Conservation (phyloP, 345 rosid species). For the Lepidium aucheri region DNA sequence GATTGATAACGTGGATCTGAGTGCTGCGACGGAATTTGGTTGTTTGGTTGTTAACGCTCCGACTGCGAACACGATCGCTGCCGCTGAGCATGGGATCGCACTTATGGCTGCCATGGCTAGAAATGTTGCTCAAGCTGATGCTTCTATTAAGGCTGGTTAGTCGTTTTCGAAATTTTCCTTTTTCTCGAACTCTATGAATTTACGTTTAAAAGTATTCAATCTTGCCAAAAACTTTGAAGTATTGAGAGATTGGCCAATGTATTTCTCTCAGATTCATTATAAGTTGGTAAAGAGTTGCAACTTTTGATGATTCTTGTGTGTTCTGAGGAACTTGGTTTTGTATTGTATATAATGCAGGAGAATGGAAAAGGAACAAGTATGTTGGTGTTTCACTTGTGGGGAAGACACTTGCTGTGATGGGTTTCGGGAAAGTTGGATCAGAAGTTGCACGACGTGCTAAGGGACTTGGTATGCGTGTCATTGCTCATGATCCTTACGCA, state of each 20-base stretch:
- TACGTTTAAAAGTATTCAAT: not conserved
- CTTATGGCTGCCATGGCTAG: conserved; percentile 74
- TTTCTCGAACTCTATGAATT: not conserved
- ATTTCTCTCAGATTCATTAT: too few relatives aligned
- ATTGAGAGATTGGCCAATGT: not conserved
- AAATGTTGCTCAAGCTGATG: conserved; percentile 76
- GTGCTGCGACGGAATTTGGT: conserved; percentile 78
- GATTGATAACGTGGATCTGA: conserved; percentile 80
- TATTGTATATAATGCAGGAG: conserved; percentile 32
- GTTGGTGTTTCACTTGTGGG: conserved; percentile 83
- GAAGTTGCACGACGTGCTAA: conserved; percentile 78
- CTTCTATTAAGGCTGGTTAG: conserved; percentile 75
- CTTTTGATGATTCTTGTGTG: not conserved
- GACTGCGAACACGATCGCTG: conserved; percentile 78
- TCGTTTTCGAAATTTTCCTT: not conserved
- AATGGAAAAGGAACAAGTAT: conserved; percentile 69
- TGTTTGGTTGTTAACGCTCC: conserved; percentile 88
- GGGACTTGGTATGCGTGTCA: conserved; percentile 87
- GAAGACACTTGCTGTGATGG: conserved; percentile 64
- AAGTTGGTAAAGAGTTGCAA: too few relatives aligned
- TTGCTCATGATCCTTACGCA: conserved; percentile 77
- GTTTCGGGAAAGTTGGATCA: conserved; percentile 83
- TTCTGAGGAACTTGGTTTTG: not conserved
- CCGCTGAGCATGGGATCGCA: conserved; percentile 86
- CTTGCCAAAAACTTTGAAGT: not conserved